Evolutionary conservation across 1,284 basidiomycete species (phyloP), one percentile per base, ranked within the genome.

Genomic region (Agaricales sp.): DNA sequence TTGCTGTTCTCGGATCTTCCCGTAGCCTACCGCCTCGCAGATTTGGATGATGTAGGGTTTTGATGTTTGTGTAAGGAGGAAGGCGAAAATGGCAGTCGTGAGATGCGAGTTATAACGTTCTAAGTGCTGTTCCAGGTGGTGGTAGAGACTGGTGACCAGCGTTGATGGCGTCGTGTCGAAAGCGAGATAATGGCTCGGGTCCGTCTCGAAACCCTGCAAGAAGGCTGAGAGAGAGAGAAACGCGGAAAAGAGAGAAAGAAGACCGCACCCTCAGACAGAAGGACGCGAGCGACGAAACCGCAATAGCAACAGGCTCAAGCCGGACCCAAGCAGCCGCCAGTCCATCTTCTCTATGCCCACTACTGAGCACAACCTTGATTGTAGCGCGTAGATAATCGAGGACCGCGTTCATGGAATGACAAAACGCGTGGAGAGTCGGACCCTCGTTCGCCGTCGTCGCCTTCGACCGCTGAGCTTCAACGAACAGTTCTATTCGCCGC

Each of bases 371-470:
- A n/a, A n/a, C n/a, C n/a, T n/a, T n/a, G n/a, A n/a, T n/a, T n/a
- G n/a, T n/a, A n/a, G n/a, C n/a, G n/a, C 80, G 74, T 39, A 82
- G 58, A 55, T 69, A 74, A 4, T 65, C 61, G 1, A 85, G 61
- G 6, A 76, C 67, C 0, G 74, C 75, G 1, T 80, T 76, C 3
- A 87, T 63, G 0, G 77, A 69, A 58, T 88, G 81, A 0, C 73
- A 69, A 55, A 87, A 82, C 3, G 83, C 78, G 57, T 85, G 75
- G 6, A 77, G 61, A 6, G 76, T 77, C 3, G 81, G 71, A 3
- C 70, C 73, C 47, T 70, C 67, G 35, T 60, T 66, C 12, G 65
- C 63, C 50, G 66, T 68, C 52, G 41, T 55, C 59, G 18, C 53
- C 82, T 82, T 67, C 73, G 25, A 53, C 55, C 44, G 71, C 68